Evolutionary conservation across 768 basidiomycete species (phyloP).

Genomic region (Tylopilus cervinicoccineus): DNA sequence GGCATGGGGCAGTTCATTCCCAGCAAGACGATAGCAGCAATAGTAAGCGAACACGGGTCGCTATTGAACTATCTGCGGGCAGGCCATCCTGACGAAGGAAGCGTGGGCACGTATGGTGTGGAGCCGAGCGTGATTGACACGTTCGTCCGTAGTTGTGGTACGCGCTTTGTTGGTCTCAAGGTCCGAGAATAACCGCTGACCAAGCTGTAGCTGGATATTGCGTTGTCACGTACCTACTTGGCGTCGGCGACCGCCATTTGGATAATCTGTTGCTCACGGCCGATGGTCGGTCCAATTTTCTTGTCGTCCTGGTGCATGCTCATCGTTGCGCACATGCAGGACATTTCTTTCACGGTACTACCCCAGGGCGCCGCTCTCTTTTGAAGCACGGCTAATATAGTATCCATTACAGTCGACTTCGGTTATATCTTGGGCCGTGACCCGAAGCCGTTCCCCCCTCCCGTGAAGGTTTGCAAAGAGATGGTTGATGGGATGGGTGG

Average conservation of each 20-base stretch:
- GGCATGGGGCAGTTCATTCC: constrained; percentile 97
- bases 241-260: constrained; percentile 95
- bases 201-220: constrained; percentile 83
- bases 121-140: constrained; percentile 93
- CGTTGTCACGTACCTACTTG: constrained; percentile 92
- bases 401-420: constrained; percentile 72
- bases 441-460: constrained; percentile 96
- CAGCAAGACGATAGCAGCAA: constrained; percentile 92
- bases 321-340: constrained; percentile 35
- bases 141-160: constrained; percentile 94
- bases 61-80: constrained; percentile 85
- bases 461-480: constrained; percentile 98
- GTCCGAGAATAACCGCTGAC: constrained; percentile 7
- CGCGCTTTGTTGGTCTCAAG: constrained; percentile 28
- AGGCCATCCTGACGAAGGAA: constrained; percentile 90
- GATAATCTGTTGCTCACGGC: constrained; percentile 92
- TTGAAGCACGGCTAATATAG: constrained; percentile 7
- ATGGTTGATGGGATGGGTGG: constrained; percentile 99
- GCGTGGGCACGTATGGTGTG: constrained; percentile 92
- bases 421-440: constrained; percentile 97
- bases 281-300: constrained; percentile 56
- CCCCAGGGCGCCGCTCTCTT: neutral
- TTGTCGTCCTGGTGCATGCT: neutral
- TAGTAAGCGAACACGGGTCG: constrained; percentile 88
- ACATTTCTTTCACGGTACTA: constrained; percentile 93